Evolutionary conservation across 2,329 filamentous ascomycete species (phyloP), one percentile per base, ranked within the genome.

Genomic region (Davidsoniella neocaledoniae): DNA sequence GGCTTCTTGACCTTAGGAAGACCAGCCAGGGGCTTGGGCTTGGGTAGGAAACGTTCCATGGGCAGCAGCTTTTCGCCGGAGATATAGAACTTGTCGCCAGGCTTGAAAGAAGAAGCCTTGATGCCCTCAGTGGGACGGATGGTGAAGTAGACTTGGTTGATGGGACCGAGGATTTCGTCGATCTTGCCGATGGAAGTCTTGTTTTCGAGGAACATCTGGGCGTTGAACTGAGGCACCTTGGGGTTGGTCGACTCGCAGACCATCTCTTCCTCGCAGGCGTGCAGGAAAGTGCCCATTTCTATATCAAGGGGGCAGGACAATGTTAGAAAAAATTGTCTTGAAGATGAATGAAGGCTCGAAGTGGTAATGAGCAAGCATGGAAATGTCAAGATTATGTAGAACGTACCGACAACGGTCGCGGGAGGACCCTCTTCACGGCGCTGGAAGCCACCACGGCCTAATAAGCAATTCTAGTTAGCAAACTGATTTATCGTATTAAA

Each of bases 211-310:
- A 91, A 98, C 66, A 98, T 94, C 58, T 87, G 87, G 54, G 91
- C 91, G 73, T 95, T 96, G 81, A 98, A 98, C 72, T 94, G 94
- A 55, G 91, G 91, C 56, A 98, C 83, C 71, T 96, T 96, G 60
- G 83, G 72, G 73, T 95, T 96, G 68, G 83, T 82, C 58, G 85
- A 93, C 68, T 87, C 81, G 83, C 90, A 95, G 59, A 98, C 83
- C 76, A 98, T 91, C 68, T 98, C 91, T 65, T 90, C 90, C 69
- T 98, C 91, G 70, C 85, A 90, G 53, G 87, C 81, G 71, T 98
- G 91, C 64, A 95, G 69, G 68, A 96, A 94, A 57, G 77, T 78
- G 66, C 91, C 91, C 83, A 98, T 86, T 70, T 95, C 91, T 81
- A 48, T 17, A 26, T 25, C 23, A 36, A 26, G 16, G 37, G 37